Evolutionary conservation across 2,329 filamentous ascomycete species (phyloP).

Genomic region (Microascus cirrosus): DNA sequence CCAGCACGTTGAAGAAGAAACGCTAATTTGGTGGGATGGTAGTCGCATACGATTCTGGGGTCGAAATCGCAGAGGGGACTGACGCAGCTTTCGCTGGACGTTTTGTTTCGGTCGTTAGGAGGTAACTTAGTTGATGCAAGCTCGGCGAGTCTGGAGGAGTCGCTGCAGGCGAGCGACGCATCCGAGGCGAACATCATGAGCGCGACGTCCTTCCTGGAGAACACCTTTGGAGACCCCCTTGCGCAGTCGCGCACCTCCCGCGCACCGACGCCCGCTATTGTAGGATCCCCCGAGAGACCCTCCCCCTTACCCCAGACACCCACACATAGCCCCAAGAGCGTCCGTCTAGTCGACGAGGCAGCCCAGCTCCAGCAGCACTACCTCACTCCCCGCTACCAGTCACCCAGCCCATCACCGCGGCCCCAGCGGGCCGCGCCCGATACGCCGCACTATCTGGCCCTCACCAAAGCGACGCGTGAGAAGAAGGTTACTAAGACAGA

Average conservation of each 20-base stretch:
- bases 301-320: slow-evolving; percentile 11
- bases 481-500: slow-evolving; percentile 24
- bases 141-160: slow-evolving; percentile 55
- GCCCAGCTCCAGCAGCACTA: background rate
- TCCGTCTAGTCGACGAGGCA: slow-evolving; percentile 26
- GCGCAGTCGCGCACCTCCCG: slow-evolving; percentile 49
- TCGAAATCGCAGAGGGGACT: slow-evolving; percentile 78
- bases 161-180: slow-evolving; percentile 63
- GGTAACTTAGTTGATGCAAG: slow-evolving; percentile 56
- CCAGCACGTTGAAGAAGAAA: background rate
- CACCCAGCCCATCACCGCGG: slow-evolving; percentile 7
- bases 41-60: slow-evolving; percentile 95
- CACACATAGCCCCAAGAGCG: slow-evolving; percentile 27
- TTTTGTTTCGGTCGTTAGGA: slow-evolving; percentile 74
- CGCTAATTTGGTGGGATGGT: slow-evolving; percentile 5
- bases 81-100: slow-evolving; percentile 82
- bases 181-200: slow-evolving; percentile 71
- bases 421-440: slow-evolving; percentile 19
- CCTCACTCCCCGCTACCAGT: background rate
- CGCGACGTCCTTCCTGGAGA: slow-evolving; percentile 68
- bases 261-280: slow-evolving; percentile 58
- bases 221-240: slow-evolving; percentile 56
- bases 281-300: slow-evolving; percentile 29
- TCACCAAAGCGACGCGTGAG: slow-evolving; percentile 31
- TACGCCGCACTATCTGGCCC: slow-evolving; percentile 23